Evolutionary conservation across 176 grass and related monocot species (phyloP).

Genomic region (Cenchrus americanus): DNA sequence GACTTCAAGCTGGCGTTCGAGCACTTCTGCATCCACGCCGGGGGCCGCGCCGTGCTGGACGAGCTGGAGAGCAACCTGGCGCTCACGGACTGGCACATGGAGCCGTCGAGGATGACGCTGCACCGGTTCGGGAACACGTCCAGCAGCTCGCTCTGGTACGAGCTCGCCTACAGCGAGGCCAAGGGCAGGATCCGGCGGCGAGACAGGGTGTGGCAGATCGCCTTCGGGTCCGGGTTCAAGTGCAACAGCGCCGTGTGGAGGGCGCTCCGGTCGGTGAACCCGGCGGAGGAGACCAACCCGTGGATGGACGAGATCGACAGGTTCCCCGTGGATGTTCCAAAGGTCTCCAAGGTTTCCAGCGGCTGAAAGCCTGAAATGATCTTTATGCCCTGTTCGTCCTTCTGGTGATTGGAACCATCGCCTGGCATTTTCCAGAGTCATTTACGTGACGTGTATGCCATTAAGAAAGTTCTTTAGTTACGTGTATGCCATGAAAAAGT

Average conservation of each 20-base stretch:
- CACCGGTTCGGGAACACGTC: slow-evolving; percentile 91
- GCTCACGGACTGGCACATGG: slow-evolving; percentile 88
- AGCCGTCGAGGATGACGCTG: slow-evolving; percentile 86
- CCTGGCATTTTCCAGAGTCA: no score
- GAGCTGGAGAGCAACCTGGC: slow-evolving; percentile 82
- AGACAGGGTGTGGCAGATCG: slow-evolving; percentile 85
- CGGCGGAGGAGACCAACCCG: slow-evolving; percentile 69
- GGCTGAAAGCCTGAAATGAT: slow-evolving; percentile 16
- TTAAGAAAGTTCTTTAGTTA: no score
- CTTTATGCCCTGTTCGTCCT: not conserved
- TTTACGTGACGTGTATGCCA: no score
- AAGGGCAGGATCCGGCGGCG: slow-evolving; percentile 73
- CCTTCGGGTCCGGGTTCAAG: slow-evolving; percentile 91
- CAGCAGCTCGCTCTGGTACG: slow-evolving; percentile 91
- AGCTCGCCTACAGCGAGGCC: slow-evolving; percentile 81
- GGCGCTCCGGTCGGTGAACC: slow-evolving; percentile 67
- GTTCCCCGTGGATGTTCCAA: slow-evolving; percentile 71
- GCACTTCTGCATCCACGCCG: slow-evolving; percentile 92
- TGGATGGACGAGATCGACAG: slow-evolving; percentile 88
- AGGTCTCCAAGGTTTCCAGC: slow-evolving; percentile 45
- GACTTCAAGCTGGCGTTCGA: slow-evolving; percentile 91
- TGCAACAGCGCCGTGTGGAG: slow-evolving; percentile 92
- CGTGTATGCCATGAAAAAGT: no score
- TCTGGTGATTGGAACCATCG: not conserved
- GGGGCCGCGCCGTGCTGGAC: slow-evolving; percentile 75